phyloP scores from a whole-genome alignment of 805 yeast genomes.

The Nematodospora valgi region DNA sequence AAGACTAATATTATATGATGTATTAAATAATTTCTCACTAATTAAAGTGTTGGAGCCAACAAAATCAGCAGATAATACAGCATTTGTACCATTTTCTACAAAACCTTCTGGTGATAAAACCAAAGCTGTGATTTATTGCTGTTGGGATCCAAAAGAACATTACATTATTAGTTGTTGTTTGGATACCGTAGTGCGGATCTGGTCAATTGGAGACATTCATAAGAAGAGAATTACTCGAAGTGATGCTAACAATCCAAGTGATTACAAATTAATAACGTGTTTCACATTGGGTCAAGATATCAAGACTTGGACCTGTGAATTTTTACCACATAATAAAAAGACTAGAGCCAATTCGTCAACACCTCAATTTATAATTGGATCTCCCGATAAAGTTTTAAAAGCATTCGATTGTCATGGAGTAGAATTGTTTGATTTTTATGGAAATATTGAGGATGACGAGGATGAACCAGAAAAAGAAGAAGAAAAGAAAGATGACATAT shows the following conservation, averaged over 20 bases:
- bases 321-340: conserved; percentile 49
- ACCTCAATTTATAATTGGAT: conserved; percentile 62
- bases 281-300: conserved; percentile 39
- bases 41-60: conserved; percentile 29
- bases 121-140: conserved; percentile 54
- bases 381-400: conserved; percentile 63
- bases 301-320: conserved; percentile 55
- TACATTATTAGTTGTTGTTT: conserved; percentile 68
- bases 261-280: conserved; percentile 25
- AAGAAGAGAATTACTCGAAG: conserved; percentile 11
- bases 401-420: conserved; percentile 37
- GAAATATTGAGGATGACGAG: conserved; percentile 20
- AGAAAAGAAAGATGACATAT: conserved; percentile 10
- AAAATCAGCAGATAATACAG: conserved; percentile 22
- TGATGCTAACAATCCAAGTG: conserved; percentile 1
- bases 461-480: conserved; percentile 12
- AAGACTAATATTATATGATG: conserved; percentile 62
- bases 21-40: conserved; percentile 37
- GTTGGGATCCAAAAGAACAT: conserved; percentile 75
- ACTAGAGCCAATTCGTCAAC: conserved; percentile 10
- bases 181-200: conserved; percentile 66
- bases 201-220: conserved; percentile 50
- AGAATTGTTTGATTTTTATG: conserved; percentile 42
- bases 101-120: conserved; percentile 22
- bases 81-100: conserved; percentile 23